Evolutionary conservation across 352 stramenopile species (phyloP), one percentile per base, ranked within the genome.

Genomic region (Blastocystis sp.): DNA sequence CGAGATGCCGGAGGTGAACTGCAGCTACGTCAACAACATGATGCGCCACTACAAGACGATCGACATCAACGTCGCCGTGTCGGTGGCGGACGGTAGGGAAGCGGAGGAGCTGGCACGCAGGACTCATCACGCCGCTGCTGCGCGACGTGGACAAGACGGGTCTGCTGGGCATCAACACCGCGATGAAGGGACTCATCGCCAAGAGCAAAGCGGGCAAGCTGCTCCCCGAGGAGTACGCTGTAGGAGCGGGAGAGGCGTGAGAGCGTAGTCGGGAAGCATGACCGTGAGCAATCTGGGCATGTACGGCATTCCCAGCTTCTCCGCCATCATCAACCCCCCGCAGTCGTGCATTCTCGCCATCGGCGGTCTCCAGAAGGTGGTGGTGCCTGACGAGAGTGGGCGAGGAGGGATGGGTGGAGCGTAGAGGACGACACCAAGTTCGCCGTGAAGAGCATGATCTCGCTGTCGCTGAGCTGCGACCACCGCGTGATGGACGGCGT

Each of bases 91-190:
- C 32, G 67, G 63, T 69, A 54, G 46, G 46, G 21, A 54, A 54
- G 46, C 21, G 21, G 9, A 21, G 11, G 21, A 11, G 11, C 46
- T 54, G 21, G 9, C 11, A 93, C n/a, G 90, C 90, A 14, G 96
- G 96, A 16, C 91, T 99, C 6, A 99, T 99, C 88, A 99, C 96
- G 53, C 97, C 97, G 29, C 98, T 99, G 89, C 91, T 99, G 46
- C 92, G 91, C 29, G 89, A 92, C 61, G 95, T 96, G n/a, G 93
- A 98, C 87, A 86, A 89, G n/a, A 89, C 96, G 16, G 94, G 95
- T 18, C 90, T 99, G 18, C 93, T 89, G 49, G 89, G 93, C 77
- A 97, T 99, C 87, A 97, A 94, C 84, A 89, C 88, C 64, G 95
- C 94, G 88, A 95, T 99, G 87, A 95, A 94, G 89, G 96, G 98